Evolutionary conservation across 2,329 filamentous ascomycete genomes (phyloP).

Genomic region (Cladosporium sp.): DNA sequence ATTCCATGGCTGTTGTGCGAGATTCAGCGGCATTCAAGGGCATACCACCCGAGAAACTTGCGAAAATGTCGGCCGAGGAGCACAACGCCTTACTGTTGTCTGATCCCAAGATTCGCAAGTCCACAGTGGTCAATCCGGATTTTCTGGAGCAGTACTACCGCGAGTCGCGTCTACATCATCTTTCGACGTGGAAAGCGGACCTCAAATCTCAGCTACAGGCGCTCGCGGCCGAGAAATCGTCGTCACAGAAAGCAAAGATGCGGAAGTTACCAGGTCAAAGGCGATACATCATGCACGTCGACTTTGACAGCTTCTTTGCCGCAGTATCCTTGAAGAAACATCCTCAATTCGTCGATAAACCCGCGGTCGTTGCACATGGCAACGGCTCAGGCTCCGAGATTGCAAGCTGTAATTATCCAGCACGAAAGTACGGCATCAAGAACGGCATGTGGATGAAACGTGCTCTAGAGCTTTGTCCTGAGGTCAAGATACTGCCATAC

Average conservation of each 20-base stretch:
- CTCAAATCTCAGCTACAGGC: conserved; percentile 84
- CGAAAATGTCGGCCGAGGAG: conserved; percentile 75
- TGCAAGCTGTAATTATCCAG: conserved; percentile 94
- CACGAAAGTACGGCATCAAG: conserved; percentile 78
- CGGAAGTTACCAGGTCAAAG: conserved; percentile 60
- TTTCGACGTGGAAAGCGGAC: conserved; percentile 95
- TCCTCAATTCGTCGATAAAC: conserved; percentile 72
- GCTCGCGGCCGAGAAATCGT: conserved; percentile 66
- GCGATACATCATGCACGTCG: conserved; percentile 87
- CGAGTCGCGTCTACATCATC: conserved; percentile 88
- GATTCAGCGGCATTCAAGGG: conserved; percentile 26
- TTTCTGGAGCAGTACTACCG: conserved; percentile 94
- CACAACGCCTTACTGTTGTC: conserved; percentile 82
- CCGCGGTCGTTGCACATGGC: conserved; percentile 84
- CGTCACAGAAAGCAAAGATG: conserved; percentile 46
- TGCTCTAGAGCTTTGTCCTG: conserved; percentile 75
- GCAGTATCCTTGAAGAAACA: conserved; percentile 79
- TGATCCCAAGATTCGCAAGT: conserved; percentile 80
- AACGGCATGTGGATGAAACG: conserved; percentile 99
- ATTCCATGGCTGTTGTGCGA: conserved; percentile 28
- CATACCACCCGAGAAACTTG: conserved; percentile 32
- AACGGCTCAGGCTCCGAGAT: conserved; percentile 85
- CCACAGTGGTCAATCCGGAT: conserved; percentile 85
- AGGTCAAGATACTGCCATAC: conserved; percentile 86
- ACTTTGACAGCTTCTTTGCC: conserved; percentile 98